Conservation (phyloP, 345 rosid genomes). For the Microcos paniculata region DNA sequence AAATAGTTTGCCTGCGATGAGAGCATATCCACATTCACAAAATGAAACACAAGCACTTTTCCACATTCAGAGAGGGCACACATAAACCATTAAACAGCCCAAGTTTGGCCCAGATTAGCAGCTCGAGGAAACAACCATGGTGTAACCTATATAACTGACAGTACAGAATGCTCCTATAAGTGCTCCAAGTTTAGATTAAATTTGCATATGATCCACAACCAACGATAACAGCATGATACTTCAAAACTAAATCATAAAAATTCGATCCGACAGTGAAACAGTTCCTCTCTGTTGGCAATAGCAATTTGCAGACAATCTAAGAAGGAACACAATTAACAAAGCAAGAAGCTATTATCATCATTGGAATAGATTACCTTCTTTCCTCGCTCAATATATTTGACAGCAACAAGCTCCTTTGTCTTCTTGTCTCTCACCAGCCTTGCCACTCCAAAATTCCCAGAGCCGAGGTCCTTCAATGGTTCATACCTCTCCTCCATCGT, state of each 20-base stretch:
- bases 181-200: not conserved
- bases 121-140: no score
- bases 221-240: not conserved
- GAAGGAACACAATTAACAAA: not conserved
- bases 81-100: not conserved
- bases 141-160: no score
- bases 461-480: conserved; percentile 74
- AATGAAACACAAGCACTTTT: not conserved
- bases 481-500: conserved; percentile 69
- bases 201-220: not conserved
- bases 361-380: conserved; percentile 52
- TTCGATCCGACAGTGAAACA: not conserved
- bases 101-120: not conserved
- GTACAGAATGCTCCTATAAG: not conserved
- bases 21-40: not conserved
- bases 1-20: not conserved
- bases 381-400: conserved; percentile 92
- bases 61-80: not conserved
- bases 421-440: conserved; percentile 79
- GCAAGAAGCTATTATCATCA: no score
- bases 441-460: conserved; percentile 94
- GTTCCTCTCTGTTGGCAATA: no score
- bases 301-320: not conserved
- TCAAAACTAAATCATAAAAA: not conserved
- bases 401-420: conserved; percentile 85